Conservation (phyloP, 345 rosid genomes). For the Turritis glabra region DNA sequence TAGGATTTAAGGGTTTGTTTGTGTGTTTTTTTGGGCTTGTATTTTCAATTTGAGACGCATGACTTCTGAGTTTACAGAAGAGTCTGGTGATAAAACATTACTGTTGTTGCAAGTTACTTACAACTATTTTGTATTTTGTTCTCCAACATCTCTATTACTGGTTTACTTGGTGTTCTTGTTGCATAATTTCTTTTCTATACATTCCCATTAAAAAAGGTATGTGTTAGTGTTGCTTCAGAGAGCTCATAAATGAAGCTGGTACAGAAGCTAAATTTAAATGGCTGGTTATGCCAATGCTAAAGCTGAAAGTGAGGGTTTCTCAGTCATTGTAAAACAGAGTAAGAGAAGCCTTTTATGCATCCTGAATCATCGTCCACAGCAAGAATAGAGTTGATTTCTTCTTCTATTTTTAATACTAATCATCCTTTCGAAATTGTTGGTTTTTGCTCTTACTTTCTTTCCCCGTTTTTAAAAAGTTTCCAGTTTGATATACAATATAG, state of each 20-base stretch:
- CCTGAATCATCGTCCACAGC: background rate
- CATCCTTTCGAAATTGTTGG: too few species aligned
- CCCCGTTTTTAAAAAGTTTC: too few species aligned
- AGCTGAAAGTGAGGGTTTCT: background rate
- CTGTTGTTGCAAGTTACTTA: conserved; percentile 22
- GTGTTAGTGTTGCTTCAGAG: background rate
- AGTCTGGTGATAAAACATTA: conserved; percentile 13
- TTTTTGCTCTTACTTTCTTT: too few species aligned
- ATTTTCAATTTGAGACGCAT: conserved; percentile 18
- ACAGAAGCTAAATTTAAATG: background rate
- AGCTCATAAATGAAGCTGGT: background rate
- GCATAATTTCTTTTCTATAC: background rate
- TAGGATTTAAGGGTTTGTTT: conserved; percentile 50
- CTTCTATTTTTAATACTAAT: background rate
- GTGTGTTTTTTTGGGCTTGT: conserved; percentile 17
- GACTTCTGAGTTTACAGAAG: conserved; percentile 25
- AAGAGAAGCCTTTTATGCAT: background rate
- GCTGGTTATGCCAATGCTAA: background rate
- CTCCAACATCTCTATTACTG: background rate
- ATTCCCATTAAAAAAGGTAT: background rate
- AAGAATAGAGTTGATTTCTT: background rate
- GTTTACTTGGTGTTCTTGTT: background rate
- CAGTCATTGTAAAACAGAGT: background rate
- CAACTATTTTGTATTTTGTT: conserved; percentile 14
- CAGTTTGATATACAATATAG: too few species aligned